Evolutionary conservation across 2,329 filamentous ascomycete genomes (phyloP).

Genomic region (Celoporthe dispersa): DNA sequence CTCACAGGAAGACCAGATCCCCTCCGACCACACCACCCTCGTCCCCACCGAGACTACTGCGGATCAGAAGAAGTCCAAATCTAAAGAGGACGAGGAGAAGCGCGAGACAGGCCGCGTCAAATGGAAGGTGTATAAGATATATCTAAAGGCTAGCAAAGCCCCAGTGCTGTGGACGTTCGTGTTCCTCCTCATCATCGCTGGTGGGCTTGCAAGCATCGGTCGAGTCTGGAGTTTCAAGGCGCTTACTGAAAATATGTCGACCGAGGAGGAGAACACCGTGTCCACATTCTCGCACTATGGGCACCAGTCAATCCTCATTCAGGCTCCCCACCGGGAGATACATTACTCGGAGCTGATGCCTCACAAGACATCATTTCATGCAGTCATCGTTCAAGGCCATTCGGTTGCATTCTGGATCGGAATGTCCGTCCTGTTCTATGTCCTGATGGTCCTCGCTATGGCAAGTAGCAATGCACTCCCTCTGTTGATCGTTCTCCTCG

Average conservation of each 20-base stretch:
- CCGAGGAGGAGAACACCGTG: conserved; percentile 26
- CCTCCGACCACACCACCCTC: conserved; percentile 26
- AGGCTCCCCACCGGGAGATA: conserved; percentile 22
- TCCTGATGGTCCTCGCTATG: conserved; percentile 32
- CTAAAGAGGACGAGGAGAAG: conserved; percentile 35
- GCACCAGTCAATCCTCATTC: conserved; percentile 24
- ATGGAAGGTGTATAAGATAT: conserved; percentile 40
- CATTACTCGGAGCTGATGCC: conserved; percentile 23
- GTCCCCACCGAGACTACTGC: conserved; percentile 22
- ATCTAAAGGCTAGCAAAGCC: conserved; percentile 39
- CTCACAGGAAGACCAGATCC: conserved; percentile 22
- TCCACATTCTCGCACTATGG: conserved; percentile 25
- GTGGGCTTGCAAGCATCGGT: conserved; percentile 35
- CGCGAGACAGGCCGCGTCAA: conserved; percentile 42
- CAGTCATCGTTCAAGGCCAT: conserved; percentile 20
- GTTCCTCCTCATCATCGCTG: conserved; percentile 32
- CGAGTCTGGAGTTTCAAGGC: conserved; percentile 43
- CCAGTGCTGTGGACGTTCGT: conserved; percentile 36
- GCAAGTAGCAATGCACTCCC: background rate
- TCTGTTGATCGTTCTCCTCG: background rate
- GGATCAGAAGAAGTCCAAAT: conserved; percentile 29
- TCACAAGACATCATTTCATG: conserved; percentile 16
- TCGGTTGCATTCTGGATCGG: conserved; percentile 37
- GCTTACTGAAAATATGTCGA: conserved; percentile 36
- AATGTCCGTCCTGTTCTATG: conserved; percentile 38